These are phyloP conservation scores for Fusarium sp. DNA, from an alignment of 2,329 filamentous ascomycete species.

Conservation along the genomic window DNA sequence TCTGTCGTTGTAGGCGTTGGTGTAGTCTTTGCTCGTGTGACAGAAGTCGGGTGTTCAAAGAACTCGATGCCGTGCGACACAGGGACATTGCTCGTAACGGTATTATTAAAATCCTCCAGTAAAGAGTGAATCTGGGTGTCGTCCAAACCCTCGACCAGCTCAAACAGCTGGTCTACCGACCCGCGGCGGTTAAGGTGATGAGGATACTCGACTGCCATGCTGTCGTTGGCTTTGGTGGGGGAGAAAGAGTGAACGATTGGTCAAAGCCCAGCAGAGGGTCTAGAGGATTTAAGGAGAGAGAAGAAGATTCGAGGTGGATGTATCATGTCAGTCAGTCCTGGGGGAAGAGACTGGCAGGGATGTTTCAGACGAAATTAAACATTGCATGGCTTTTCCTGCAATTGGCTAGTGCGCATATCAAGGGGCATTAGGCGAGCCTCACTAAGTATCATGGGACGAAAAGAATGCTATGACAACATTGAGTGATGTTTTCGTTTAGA, in stretches of 20 bases:
- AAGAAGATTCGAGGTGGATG: not conserved
- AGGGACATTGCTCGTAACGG: slow-evolving; percentile 39
- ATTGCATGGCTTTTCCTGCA: slow-evolving; percentile 7
- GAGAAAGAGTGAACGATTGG: slow-evolving; percentile 31
- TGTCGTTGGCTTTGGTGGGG: slow-evolving; percentile 12
- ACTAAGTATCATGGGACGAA: slow-evolving; percentile 5
- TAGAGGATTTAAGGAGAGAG: slow-evolving; percentile 11
- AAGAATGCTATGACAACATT: not conserved
- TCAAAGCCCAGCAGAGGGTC: slow-evolving; percentile 17
- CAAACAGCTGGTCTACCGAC: slow-evolving; percentile 43
- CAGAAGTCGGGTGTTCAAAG: slow-evolving; percentile 26
- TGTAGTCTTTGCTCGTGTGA: slow-evolving; percentile 16
- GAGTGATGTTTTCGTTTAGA: not conserved
- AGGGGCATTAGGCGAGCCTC: slow-evolving; percentile 26
- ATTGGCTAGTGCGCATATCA: slow-evolving; percentile 13
- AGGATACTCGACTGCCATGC: slow-evolving; percentile 19
- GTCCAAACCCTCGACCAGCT: slow-evolving; percentile 40
- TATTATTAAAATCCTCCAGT: slow-evolving; percentile 40
- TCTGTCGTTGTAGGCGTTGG: not conserved
- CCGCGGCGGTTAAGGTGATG: slow-evolving; percentile 23
- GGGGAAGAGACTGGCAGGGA: slow-evolving; percentile 5
- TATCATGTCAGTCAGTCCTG: too few relatives aligned
- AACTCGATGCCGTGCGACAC: slow-evolving; percentile 39
- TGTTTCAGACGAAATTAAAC: slow-evolving; percentile 30
- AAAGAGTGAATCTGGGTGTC: slow-evolving; percentile 38